Conservation (phyloP, 257 asterid species). For the Parsonsia alboflavescens region DNA sequence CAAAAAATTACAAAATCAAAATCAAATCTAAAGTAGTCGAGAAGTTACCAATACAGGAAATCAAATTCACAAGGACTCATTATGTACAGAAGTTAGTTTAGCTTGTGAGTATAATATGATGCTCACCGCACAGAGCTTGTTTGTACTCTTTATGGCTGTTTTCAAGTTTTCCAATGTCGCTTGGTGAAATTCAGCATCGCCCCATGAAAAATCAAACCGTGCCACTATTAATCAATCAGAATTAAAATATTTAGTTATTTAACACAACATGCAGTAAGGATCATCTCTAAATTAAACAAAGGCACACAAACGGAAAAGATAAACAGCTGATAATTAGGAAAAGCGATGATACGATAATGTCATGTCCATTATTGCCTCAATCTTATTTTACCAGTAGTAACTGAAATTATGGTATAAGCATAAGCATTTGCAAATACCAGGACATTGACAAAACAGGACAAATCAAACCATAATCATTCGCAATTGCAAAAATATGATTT, state of each 20-base stretch:
- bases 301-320: background rate
- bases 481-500: background rate
- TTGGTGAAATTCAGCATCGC: conserved; percentile 70
- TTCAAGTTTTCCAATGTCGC: conserved; percentile 70
- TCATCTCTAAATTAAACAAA: background rate
- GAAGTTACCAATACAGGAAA: background rate
- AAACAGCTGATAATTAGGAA: background rate
- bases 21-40: background rate
- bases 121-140: conserved; percentile 74
- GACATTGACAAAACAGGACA: background rate
- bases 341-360: background rate
- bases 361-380: background rate
- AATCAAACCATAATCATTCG: background rate
- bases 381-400: conserved; percentile 1
- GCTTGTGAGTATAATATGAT: conserved; percentile 10
- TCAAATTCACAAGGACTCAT: background rate
- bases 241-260: conserved; percentile 13
- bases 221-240: conserved; percentile 45
- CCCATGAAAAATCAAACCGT: conserved; percentile 87
- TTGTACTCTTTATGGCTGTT: conserved; percentile 55
- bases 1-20: background rate
- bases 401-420: background rate
- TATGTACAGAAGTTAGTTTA: background rate
- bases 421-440: no score
- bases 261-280: background rate